Evolutionary conservation across 768 basidiomycete genomes (phyloP).

Genomic region (Lentinula sp.): DNA sequence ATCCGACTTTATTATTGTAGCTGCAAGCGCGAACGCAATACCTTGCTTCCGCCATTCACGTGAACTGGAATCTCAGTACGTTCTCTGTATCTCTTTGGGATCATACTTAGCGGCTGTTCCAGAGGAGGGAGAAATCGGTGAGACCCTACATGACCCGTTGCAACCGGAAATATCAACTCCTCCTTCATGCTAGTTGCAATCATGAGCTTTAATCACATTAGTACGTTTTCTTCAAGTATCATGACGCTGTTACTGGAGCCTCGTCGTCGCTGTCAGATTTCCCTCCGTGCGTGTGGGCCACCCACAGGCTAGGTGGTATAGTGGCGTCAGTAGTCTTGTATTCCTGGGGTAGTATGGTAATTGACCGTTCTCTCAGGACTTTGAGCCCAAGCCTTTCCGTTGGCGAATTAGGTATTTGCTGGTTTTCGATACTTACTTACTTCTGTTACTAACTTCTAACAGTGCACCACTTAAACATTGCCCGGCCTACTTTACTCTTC

Average conservation of each 20-base stretch:
- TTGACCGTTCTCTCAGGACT: slow-evolving; percentile 7
- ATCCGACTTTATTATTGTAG: slow-evolving; percentile 12
- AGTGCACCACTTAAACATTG: slow-evolving; percentile 30
- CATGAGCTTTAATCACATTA: slow-evolving; percentile 38
- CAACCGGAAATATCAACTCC: background rate
- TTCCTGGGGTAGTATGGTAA: background rate
- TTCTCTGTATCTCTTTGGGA: background rate
- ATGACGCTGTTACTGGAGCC: background rate
- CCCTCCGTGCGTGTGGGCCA: slow-evolving; percentile 30
- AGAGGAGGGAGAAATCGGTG: slow-evolving; percentile 34
- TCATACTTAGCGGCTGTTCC: background rate
- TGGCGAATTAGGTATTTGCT: slow-evolving; percentile 11
- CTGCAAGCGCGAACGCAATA: slow-evolving; percentile 26
- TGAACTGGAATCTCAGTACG: slow-evolving; percentile 24
- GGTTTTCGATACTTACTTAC: background rate
- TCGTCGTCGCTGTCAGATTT: slow-evolving; percentile 23
- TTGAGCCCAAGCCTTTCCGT: slow-evolving; percentile 14
- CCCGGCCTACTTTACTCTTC: slow-evolving; percentile 27
- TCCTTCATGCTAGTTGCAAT: slow-evolving; percentile 25
- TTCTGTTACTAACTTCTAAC: background rate
- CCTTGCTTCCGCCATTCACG: slow-evolving; percentile 26
- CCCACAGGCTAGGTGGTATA: slow-evolving; percentile 34
- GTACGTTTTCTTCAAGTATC: slow-evolving; percentile 14
- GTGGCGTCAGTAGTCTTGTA: slow-evolving; percentile 25
- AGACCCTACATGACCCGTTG: slow-evolving; percentile 8